Conservation (phyloP, 805 yeast genomes). For the Metschnikowia borealis region DNA sequence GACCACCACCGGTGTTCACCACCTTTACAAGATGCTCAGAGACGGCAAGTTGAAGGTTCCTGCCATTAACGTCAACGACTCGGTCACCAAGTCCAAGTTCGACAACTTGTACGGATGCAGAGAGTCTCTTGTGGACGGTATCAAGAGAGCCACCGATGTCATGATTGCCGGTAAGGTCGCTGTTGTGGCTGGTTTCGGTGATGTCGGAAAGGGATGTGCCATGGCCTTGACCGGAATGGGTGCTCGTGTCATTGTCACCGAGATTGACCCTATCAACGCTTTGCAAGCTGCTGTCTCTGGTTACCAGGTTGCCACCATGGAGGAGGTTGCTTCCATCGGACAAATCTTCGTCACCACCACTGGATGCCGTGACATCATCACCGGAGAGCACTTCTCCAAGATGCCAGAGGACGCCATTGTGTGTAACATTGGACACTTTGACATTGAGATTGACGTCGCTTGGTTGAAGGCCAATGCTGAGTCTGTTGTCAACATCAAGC, state of each 20-base stretch:
- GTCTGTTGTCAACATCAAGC: slow-evolving; percentile 95
- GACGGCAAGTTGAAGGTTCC: slow-evolving; percentile 92
- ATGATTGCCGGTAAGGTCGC: slow-evolving; percentile 99
- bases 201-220: slow-evolving; percentile 99
- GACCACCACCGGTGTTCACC: slow-evolving; percentile 99
- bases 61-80: slow-evolving; percentile 98
- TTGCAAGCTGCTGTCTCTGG: slow-evolving; percentile 99
- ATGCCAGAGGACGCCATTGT: slow-evolving; percentile 99
- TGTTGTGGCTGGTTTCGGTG: slow-evolving; percentile 99
- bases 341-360: slow-evolving; percentile 99
- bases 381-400: slow-evolving; percentile 74
- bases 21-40: slow-evolving; percentile 91
- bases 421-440: slow-evolving; percentile 99
- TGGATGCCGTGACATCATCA: slow-evolving; percentile 98
- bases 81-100: slow-evolving; percentile 98
- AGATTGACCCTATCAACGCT: slow-evolving; percentile 98
- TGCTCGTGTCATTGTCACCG: slow-evolving; percentile 96
- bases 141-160: slow-evolving; percentile 99
- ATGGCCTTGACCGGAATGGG: slow-evolving; percentile 99
- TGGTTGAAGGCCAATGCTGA: slow-evolving; percentile 94
- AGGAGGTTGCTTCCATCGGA: slow-evolving; percentile 86
- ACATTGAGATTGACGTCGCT: slow-evolving; percentile 98
- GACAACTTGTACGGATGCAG: slow-evolving; percentile 99
- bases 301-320: slow-evolving; percentile 94
- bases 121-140: slow-evolving; percentile 97